Evolutionary conservation across 1,284 basidiomycete species (phyloP).

Genomic region (Cystobasidiaceae sp.): DNA sequence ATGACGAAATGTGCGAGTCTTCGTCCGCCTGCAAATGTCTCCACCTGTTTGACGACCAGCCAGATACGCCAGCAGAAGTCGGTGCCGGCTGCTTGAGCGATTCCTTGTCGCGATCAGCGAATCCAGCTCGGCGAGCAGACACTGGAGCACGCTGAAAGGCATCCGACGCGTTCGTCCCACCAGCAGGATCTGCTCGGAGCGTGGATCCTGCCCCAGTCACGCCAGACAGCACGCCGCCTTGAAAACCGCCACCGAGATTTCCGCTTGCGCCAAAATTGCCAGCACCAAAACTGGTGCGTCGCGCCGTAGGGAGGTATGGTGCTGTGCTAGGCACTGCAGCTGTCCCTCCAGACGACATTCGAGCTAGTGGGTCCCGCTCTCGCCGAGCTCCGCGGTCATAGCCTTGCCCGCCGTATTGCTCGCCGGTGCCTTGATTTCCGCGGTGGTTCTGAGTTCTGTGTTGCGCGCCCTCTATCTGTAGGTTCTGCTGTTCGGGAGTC

Average conservation of each 20-base stretch:
- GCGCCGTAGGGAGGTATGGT: not conserved
- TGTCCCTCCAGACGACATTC: not conserved
- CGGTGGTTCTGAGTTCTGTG: not conserved
- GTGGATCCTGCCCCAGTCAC: not conserved
- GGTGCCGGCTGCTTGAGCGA: not conserved
- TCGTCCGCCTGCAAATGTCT: slow-evolving; percentile 29
- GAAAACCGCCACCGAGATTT: slow-evolving; percentile 10
- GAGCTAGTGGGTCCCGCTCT: not conserved
- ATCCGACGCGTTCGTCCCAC: not conserved
- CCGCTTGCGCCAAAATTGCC: slow-evolving; percentile 6
- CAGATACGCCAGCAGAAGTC: not conserved
- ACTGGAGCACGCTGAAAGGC: slow-evolving; percentile 3
- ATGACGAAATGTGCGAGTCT: slow-evolving; percentile 24
- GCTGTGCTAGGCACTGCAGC: not conserved
- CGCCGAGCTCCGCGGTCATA: not conserved
- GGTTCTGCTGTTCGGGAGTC: slow-evolving; percentile 20
- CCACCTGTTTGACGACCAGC: slow-evolving; percentile 22
- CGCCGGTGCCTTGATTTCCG: not conserved
- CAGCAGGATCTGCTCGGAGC: not conserved
- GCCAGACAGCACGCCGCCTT: slow-evolving; percentile 23
- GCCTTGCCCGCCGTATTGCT: not conserved
- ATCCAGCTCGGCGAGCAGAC: not conserved
- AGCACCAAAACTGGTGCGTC: slow-evolving; percentile 3
- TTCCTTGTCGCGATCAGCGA: not conserved
- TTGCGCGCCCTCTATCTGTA: not conserved